These are phyloP conservation scores for Quercus phellos DNA, from an alignment of 331 rosid genomes.

Conservation along the genomic window DNA sequence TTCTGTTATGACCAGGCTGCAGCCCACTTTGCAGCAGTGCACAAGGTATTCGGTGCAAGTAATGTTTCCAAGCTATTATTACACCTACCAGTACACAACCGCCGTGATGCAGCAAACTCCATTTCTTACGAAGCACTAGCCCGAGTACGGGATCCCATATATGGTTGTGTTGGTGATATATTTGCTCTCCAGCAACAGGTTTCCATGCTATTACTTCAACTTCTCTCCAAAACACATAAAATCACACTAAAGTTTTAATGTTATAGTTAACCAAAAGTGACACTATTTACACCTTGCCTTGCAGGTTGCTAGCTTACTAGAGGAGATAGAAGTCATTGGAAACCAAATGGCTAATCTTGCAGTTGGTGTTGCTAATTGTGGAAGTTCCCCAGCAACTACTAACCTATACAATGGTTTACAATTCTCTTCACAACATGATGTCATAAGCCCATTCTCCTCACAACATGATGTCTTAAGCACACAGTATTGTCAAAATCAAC, in stretches of 20 bases:
- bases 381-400: slow-evolving; percentile 26
- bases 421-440: slow-evolving; percentile 13
- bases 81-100: slow-evolving; percentile 62
- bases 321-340: slow-evolving; percentile 76
- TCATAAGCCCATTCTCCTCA: background rate
- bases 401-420: slow-evolving; percentile 21
- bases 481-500: slow-evolving; percentile 20
- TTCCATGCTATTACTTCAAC: background rate
- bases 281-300: background rate
- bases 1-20: slow-evolving; percentile 84
- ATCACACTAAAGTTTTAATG: background rate
- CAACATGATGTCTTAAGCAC: slow-evolving; percentile 12
- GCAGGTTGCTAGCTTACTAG: slow-evolving; percentile 76
- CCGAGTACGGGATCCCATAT: slow-evolving; percentile 74
- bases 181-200: slow-evolving; percentile 88
- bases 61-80: slow-evolving; percentile 74
- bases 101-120: slow-evolving; percentile 77
- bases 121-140: slow-evolving; percentile 86
- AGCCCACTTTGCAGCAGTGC: slow-evolving; percentile 85
- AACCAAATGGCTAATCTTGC: slow-evolving; percentile 40
- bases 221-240: background rate
- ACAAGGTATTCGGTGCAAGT: slow-evolving; percentile 92
- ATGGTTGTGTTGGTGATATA: slow-evolving; percentile 87
- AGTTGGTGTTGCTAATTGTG: slow-evolving; percentile 19
- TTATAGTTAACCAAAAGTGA: background rate